These are phyloP conservation scores for Ananas comosus DNA, from an alignment of 176 grass and related monocot species.

Conservation along the genomic window DNA sequence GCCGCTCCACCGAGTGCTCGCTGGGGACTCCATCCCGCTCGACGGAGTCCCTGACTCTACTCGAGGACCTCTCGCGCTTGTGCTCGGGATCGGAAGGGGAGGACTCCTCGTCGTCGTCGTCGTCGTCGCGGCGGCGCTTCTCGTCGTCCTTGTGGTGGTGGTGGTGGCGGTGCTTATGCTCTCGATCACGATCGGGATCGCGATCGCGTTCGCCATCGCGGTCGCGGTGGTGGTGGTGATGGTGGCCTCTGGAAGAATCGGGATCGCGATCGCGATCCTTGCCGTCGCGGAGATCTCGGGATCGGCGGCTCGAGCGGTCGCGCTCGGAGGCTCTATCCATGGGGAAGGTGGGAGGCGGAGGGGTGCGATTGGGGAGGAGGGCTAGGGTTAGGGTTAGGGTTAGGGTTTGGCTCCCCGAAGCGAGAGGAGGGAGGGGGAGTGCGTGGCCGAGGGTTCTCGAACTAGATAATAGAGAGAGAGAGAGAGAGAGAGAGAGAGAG, in stretches of 20 bases:
- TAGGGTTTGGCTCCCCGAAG: neutral
- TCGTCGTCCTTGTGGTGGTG: slow-evolving; percentile 13
- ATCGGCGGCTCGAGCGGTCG: slow-evolving; percentile 4
- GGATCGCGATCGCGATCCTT: slow-evolving; percentile 4
- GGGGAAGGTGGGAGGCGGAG: neutral
- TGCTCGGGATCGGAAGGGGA: slow-evolving; percentile 24
- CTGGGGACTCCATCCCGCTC: slow-evolving; percentile 27
- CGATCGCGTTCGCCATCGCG: slow-evolving; percentile 20
- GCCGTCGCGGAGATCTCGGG: neutral
- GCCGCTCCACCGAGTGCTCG: slow-evolving; percentile 7
- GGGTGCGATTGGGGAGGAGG: neutral
- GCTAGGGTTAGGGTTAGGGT: slow-evolving; percentile 11
- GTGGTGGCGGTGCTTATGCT: slow-evolving; percentile 24
- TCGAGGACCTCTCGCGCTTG: slow-evolving; percentile 28
- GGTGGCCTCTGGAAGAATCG: slow-evolving; percentile 27
- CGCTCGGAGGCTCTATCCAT: slow-evolving; percentile 44
- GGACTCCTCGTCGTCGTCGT: slow-evolving; percentile 19
- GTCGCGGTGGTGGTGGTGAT: slow-evolving; percentile 14
- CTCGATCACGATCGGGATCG: slow-evolving; percentile 32
- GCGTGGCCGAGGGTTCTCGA: no score
- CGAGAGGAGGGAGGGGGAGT: no score
- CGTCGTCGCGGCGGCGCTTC: slow-evolving; percentile 16
- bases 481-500: no score
- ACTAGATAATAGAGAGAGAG: no score
- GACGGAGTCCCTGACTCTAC: slow-evolving; percentile 40